Evolutionary conservation across 148 eudicot species (phyloP), one percentile per base, ranked within the genome.

Genomic region (Cornus kousa): DNA sequence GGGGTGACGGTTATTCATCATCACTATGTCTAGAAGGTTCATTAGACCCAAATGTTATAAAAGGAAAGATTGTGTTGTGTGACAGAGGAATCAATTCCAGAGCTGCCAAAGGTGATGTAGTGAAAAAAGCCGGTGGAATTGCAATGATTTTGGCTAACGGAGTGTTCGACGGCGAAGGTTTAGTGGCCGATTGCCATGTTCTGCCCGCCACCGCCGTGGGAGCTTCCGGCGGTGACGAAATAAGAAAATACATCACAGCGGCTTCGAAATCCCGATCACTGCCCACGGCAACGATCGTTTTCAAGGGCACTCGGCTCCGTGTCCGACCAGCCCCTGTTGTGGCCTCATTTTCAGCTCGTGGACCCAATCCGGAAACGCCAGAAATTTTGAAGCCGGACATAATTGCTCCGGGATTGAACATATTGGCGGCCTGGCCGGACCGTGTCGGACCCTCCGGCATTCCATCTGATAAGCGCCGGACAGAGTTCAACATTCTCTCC

Each of bases 141-240:
- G 99, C 91, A 9, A 91, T 96, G 99, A 92, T 96, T 35, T 74
- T 96, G 7, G 98, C 99, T 0, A 96, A 96, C 57, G 99, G 98
- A 3, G 92, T 89, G 0, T 96, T 93, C 16, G 98, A 96, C 71
- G 99, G 98, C 12, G 99, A 96, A 55, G 99, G 99, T 0, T 78
- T 96, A n/a, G 99, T 96, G 31, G 99, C 98, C 22, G 99, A 96
- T n/a, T 85, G 95, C 86, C 99, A 96, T 67, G 87, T 96, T 2
- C 48, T 96, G 31, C 98, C 99, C 0, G 99, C 98, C 0, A 89
- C 93, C 0, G 78, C 99, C 0, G 90, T 93, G 5, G 99, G 99
- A 0, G 88, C 99, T 0, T 32, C 79, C 1, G 77, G 84, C 9
- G 99, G 99, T 0, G 97, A 91, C 28, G 72, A 84, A 11, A 87